Evolutionary conservation across 2,329 filamentous ascomycete species (phyloP).

Genomic region (Allantophomopsis cytisporea): DNA sequence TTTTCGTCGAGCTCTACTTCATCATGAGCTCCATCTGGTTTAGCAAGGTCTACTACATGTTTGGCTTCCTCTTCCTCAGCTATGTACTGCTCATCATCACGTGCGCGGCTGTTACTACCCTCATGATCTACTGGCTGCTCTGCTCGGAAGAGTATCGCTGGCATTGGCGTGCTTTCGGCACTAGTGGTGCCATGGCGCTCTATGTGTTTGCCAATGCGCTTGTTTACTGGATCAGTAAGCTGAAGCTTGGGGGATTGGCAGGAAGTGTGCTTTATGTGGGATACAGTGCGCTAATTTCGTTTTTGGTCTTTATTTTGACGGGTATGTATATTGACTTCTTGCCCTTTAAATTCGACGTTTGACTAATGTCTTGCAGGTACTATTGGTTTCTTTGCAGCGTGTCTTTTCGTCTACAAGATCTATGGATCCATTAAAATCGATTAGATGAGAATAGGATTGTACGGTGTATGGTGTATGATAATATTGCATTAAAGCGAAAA

Average conservation of each 20-base stretch:
- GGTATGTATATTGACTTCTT: conserved; percentile 44
- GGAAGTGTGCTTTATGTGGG: conserved; percentile 87
- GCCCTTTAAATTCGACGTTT: neutral
- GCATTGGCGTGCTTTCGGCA: conserved; percentile 94
- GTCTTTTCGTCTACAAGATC: conserved; percentile 87
- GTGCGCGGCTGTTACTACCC: conserved; percentile 77
- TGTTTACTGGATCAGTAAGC: conserved; percentile 79
- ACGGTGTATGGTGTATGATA: too few relatives aligned
- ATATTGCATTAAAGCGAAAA: too few relatives aligned
- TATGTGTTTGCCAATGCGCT: conserved; percentile 91
- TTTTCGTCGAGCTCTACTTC: conserved; percentile 97
- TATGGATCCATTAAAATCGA: conserved; percentile 98
- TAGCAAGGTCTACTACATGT: conserved; percentile 99
- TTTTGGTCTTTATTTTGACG: conserved; percentile 85
- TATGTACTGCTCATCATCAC: conserved; percentile 97
- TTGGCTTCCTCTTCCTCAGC: conserved; percentile 95
- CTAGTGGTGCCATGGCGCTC: conserved; percentile 75
- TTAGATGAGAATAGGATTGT: conserved; percentile 22
- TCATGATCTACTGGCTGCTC: conserved; percentile 92
- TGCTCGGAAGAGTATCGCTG: conserved; percentile 97
- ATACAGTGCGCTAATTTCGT: conserved; percentile 80
- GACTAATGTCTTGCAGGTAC: conserved; percentile 43
- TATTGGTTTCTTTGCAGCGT: conserved; percentile 91
- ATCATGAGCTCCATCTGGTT: conserved; percentile 99
- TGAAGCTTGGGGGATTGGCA: conserved; percentile 73